phyloP scores from a whole-genome alignment of 495 filamentous ascomycete genomes.

The Aspergillus olivimuriae region DNA sequence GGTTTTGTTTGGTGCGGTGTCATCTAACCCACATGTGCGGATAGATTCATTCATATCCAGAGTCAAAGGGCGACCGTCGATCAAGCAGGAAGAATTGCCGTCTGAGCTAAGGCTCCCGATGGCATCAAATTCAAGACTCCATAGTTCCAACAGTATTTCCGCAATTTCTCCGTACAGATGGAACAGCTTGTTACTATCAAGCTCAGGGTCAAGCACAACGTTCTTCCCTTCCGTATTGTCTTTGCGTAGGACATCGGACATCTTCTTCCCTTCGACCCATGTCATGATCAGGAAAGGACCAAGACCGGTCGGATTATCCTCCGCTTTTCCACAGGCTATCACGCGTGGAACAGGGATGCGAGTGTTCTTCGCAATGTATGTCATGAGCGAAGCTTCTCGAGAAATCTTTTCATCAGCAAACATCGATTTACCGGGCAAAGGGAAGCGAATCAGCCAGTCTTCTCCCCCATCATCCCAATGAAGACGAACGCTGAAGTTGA shows the following conservation, averaged over 20 bases:
- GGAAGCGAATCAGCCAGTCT: conserved; percentile 12
- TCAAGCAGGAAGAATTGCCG: background rate
- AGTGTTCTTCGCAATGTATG: conserved; percentile 22
- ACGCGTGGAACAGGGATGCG: conserved; percentile 27
- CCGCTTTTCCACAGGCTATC: conserved; percentile 23
- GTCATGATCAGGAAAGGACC: conserved; percentile 40
- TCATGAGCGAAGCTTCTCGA: conserved; percentile 26
- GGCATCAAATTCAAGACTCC: conserved; percentile 6
- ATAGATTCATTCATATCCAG: conserved; percentile 20
- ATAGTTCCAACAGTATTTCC: conserved; percentile 24
- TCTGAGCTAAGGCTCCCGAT: conserved; percentile 6
- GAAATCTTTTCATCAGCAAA: conserved; percentile 19
- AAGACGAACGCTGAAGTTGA: conserved; percentile 8
- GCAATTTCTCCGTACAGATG: conserved; percentile 27
- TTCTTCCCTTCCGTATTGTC: too few species aligned
- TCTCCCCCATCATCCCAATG: conserved; percentile 5
- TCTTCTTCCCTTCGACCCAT: conserved; percentile 16
- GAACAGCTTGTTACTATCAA: conserved; percentile 18
- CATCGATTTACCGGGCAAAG: conserved; percentile 11
- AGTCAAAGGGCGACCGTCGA: conserved; percentile 16
- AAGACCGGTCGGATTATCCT: conserved; percentile 18
- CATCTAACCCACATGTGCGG: conserved; percentile 5
- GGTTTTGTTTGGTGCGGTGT: background rate
- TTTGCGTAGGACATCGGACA: conserved; percentile 6
- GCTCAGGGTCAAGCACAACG: conserved; percentile 22